Evolutionary conservation across 108 stramenopile species (phyloP).

Genomic region (Halocafeteria seosinensis): DNA sequence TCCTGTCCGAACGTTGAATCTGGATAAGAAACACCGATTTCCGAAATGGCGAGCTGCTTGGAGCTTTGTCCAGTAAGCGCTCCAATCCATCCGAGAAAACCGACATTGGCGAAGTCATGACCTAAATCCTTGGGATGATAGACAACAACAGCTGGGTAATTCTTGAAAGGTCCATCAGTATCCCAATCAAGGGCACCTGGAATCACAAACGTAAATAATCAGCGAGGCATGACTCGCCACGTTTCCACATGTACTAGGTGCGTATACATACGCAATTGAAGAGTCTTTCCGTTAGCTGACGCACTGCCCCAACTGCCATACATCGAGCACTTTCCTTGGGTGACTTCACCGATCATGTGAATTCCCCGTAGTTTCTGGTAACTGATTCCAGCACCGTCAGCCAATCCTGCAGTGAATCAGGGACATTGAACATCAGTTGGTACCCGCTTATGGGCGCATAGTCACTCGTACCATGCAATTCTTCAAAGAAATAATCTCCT

Average conservation of each 20-base stretch:
- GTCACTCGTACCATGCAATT: slow-evolving; percentile 8
- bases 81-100: slow-evolving; percentile 6
- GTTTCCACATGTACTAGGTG: too few species aligned
- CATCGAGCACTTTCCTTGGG: slow-evolving; percentile 11
- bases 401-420: too few species aligned
- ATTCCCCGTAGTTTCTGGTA: slow-evolving; percentile 1
- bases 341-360: slow-evolving; percentile 3
- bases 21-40: slow-evolving; percentile 19
- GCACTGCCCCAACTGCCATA: slow-evolving; percentile 11
- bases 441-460: background rate
- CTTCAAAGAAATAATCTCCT: background rate
- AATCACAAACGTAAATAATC: too few species aligned
- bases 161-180: slow-evolving; percentile 7
- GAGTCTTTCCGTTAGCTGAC: background rate
- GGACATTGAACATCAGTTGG: too few species aligned
- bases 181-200: slow-evolving; percentile 17
- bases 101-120: slow-evolving; percentile 2
- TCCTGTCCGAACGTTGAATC: slow-evolving; percentile 14
- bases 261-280: slow-evolving; percentile 15
- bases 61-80: background rate
- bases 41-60: slow-evolving; percentile 3
- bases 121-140: slow-evolving; percentile 8
- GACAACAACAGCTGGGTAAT: slow-evolving; percentile 3
- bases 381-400: slow-evolving; percentile 1
- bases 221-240: too few species aligned